Conservation (phyloP, 805 yeast species). For the Lipomyces orientalis region DNA sequence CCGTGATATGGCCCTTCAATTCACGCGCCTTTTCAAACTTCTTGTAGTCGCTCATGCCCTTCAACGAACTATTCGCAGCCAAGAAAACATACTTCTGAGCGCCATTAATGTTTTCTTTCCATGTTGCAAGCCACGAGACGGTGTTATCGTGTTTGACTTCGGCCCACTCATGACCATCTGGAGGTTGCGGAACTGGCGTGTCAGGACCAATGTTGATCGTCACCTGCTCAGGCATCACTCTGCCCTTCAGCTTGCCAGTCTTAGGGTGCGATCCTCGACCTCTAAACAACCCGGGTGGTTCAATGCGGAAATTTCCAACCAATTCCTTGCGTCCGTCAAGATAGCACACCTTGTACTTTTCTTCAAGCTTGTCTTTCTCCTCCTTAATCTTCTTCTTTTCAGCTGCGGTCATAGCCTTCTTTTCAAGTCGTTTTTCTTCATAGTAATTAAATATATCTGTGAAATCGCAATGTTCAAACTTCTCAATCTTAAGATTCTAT, state of each 20-base stretch:
- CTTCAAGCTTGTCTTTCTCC: constrained; percentile 78
- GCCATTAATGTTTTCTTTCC: constrained; percentile 91
- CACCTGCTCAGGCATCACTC: constrained; percentile 89
- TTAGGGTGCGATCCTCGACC: constrained; percentile 98
- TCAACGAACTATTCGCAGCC: constrained; percentile 87
- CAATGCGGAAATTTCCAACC: constrained; percentile 91
- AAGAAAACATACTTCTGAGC: constrained; percentile 86
- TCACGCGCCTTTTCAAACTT: constrained; percentile 94
- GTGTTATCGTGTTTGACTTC: constrained; percentile 86
- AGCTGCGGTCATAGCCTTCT: constrained; percentile 68
- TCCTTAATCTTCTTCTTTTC: constrained; percentile 75
- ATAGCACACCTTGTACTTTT: constrained; percentile 76
- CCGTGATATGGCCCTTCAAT: constrained; percentile 71
- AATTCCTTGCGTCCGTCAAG: constrained; percentile 88
- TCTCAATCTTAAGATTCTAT: constrained; percentile 52
- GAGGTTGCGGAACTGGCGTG: constrained; percentile 78
- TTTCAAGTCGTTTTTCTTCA: constrained; percentile 72
- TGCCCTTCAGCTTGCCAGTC: constrained; percentile 85
- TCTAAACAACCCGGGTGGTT: constrained; percentile 94
- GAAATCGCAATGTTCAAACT: constrained; percentile 78
- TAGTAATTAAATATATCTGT: constrained; percentile 71
- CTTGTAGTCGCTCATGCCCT: constrained; percentile 87
- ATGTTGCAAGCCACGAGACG: constrained; percentile 95
- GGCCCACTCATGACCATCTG: constrained; percentile 89
- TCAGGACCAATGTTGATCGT: constrained; percentile 79